Base-by-base conservation (phyloP, 495 filamentous ascomycete genomes). In the Podospora pseudocomata region DNA sequence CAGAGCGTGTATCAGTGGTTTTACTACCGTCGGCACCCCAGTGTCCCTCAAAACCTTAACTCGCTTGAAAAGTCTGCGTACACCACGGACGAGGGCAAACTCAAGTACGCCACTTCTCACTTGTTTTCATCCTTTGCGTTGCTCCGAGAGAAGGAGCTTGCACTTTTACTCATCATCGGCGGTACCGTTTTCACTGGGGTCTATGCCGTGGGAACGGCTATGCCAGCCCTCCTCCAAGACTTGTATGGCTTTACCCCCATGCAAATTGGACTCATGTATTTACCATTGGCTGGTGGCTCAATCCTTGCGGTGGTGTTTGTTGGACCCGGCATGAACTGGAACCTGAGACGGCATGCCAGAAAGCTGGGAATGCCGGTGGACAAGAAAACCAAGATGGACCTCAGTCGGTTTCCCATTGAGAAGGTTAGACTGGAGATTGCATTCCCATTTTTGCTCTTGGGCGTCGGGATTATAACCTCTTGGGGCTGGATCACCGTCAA, bases 371-470 rank as follows among this genome's bases (percentile, higher is more conserved):
- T 88, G 16, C 75, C 80, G 0, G 66, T 85, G 44, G 77, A 80
- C n/a, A 81, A 80, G 39, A 83, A 77, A 20, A 80, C 80, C 4
- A 78, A 83, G 65, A 80, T 83, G 26, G 82, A 88, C 64, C 74
- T 90, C 32, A 68, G 71, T 0, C 75, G 79, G 9, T 91, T 90
- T 58, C 88, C 89, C 5, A 87, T 91, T 67, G 89, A 91, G 73
- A 78, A 80, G 18, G 88, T 88, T 0, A 82, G 89, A 13, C 80
- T 90, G 18, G 76, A 89, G 69, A 78, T 88, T 60, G 82, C 84
- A 5, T 70, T 87, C 55, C 85, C 86, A 3, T 69, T 86, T 20
- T 72, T 86, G 15, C 65, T 72, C 2, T 44, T 88, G 1, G 76
- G 74, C 19, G 72, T 79, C 1, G 68, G 70, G 3, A 68, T 77